Conservation (phyloP, 257 asterid species). For the Striga asiatica region DNA sequence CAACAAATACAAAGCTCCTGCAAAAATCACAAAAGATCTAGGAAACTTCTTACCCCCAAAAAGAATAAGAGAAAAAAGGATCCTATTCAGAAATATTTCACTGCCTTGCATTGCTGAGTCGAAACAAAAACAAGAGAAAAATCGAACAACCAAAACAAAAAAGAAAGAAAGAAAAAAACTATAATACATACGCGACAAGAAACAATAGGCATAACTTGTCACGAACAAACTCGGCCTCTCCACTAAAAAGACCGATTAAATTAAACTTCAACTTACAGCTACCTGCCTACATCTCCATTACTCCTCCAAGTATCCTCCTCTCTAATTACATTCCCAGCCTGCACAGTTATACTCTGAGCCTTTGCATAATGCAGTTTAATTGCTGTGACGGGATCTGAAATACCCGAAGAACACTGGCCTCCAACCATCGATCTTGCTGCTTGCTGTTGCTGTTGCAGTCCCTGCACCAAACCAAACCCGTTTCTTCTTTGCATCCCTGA, state of each 20-base stretch:
- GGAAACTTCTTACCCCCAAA: constrained; percentile 22
- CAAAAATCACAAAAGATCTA: constrained; percentile 56
- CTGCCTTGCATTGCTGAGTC: constrained; percentile 41
- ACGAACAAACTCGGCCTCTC: constrained; percentile 16
- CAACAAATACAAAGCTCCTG: constrained; percentile 24
- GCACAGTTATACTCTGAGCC: constrained; percentile 40
- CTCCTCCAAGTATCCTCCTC: constrained; percentile 69
- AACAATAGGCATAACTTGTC: constrained; percentile 23
- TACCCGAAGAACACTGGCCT: constrained; percentile 47
- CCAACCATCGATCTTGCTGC: constrained; percentile 49
- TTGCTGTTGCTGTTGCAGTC: constrained; percentile 46
- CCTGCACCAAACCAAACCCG: constrained; percentile 39
- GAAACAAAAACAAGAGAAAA: too few relatives aligned
- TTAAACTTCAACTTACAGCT: constrained; percentile 28
- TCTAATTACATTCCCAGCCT: constrained; percentile 29
- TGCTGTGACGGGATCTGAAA: constrained; percentile 84
- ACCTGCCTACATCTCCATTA: constrained; percentile 65
- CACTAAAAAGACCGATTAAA: constrained; percentile 19
- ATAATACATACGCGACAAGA: constrained; percentile 50
- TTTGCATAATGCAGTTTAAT: constrained; percentile 69
- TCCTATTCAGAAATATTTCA: constrained; percentile 20
- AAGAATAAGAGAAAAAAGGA: too few relatives aligned
- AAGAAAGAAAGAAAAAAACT: constrained; percentile 32
- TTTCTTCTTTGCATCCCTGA: constrained; percentile 68
- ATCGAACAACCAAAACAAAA: constrained; percentile 12